Base-by-base conservation (phyloP, 139 green algal species). In the Micromonas pusilla region DNA sequence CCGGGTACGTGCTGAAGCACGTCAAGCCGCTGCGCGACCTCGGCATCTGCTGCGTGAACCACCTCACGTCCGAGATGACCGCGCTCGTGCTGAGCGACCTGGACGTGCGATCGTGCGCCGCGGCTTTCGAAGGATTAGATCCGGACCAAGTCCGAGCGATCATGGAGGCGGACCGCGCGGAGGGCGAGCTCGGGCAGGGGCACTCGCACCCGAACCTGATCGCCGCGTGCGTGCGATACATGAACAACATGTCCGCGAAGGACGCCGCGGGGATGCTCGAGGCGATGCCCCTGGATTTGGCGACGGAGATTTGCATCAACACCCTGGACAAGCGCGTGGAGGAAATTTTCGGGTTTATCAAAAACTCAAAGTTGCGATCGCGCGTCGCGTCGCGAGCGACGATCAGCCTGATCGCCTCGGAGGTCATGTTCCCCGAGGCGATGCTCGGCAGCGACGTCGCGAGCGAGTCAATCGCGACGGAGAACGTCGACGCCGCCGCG, bases 241-340 rank as follows among this genome's bases (percentile, higher is more conserved):
- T 72, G 13, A 26, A 25, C 4, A 21, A 25, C 23, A 38, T 72
- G 65, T 25, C 36, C 21, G 28, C 32, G 3, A 23, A 25, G 32
- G 26, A 45, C 32, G 68, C 68, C 19, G 68, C 68, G 38, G 68
- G 34, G 30, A 30, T 75, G 5, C 28, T 75, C 2, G 68, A 75
- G 36, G 25, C 21, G 2, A 33, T 75, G 23, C 37, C 37, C 5
- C 25, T 36, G 25, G 38, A 75, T 32, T 37, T 75, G 2, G 68
- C 68, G 36, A 26, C 62, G 20, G 37, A 20, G 3, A 1, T 75
- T 1, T 33, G 60, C 2, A 63, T 62, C 20, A 62, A 30, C 37
- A 75, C 38, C 16, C 68, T 36, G 2, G 68, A 75, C 19, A 20
- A 75, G 20, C 37, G 37, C 20, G 25, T 26, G 6, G 13, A 62